A percentile compares a stretch with the other conserved stretches of the same genome.
phyloP scores from a whole-genome alignment of 768 basidiomycete species.

The Gelatoporia subvermispora region DNA sequence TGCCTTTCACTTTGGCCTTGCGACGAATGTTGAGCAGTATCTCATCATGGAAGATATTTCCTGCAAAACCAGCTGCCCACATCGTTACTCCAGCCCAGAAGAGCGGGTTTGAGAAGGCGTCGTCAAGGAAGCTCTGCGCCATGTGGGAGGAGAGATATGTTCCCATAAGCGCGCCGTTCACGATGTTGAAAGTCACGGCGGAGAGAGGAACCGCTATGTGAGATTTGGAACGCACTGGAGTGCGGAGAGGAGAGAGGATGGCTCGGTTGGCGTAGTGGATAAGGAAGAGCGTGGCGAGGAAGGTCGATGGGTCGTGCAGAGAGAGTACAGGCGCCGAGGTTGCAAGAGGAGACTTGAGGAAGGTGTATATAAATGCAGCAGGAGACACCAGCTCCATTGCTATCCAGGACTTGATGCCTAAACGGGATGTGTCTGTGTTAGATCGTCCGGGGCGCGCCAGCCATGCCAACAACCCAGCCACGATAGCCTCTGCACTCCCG shows the following conservation, averaged over 20 bases:
- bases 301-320: slow-evolving; percentile 35
- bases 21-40: slow-evolving; percentile 79
- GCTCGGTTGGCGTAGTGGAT: slow-evolving; percentile 83
- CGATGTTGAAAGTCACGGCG: slow-evolving; percentile 60
- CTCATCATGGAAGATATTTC: slow-evolving; percentile 89
- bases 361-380: slow-evolving; percentile 43
- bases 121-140: slow-evolving; percentile 39
- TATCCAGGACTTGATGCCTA: slow-evolving; percentile 60
- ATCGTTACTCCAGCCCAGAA: slow-evolving; percentile 64
- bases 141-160: slow-evolving; percentile 60
- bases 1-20: slow-evolving; percentile 39
- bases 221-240: slow-evolving; percentile 71
- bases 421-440: background rate
- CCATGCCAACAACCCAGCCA: background rate
- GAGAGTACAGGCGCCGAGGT: slow-evolving; percentile 20
- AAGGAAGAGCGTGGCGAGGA: slow-evolving; percentile 58
- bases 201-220: slow-evolving; percentile 59
- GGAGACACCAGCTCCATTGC: slow-evolving; percentile 72
- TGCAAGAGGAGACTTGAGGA: slow-evolving; percentile 43
- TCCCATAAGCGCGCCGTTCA: slow-evolving; percentile 71
- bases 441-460: background rate
- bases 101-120: slow-evolving; percentile 27
- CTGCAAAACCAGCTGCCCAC: slow-evolving; percentile 68
- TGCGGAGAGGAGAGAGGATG: slow-evolving; percentile 71
- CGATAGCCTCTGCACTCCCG: background rate